Base-by-base conservation (phyloP, 306 rosid genomes). In the Pterocarpus macrocarpus region DNA sequence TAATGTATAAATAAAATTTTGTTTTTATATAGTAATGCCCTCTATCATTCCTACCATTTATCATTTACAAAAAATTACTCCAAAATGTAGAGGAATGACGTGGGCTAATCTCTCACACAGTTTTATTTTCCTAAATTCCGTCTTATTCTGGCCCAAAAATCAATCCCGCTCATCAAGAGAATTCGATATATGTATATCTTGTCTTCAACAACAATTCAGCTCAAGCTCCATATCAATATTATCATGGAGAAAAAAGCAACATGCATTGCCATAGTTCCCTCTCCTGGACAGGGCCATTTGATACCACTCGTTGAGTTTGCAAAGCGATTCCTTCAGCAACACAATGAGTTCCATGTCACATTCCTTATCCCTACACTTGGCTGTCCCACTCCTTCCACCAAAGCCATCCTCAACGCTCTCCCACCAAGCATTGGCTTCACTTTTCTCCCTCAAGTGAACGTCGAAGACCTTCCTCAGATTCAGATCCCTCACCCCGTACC, bases 231-330 rank as follows among this genome's bases (percentile, higher is more conserved):
- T 22, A 22, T 22, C 28, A 22, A 22, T 22, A 22, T 22, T 22
- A 22, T 22, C 28, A 22, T 22, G 28, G 74, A 62, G 68, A 62
- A 39, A 5, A 77, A 33, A 1, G 8, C 35, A 22, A 22, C 28
- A 47, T 58, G 61, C 78, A 77, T 81, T 2, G 86, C 81, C 43
- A 57, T 77, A 79, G 69, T 81, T 71, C 83, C 88, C 0, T 64
- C 58, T 4, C 78, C 81, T 5, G 86, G 83, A 0, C 10, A 81
- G 2, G 53, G 86, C 52, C 79, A 78, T 55, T 50, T 81, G 16
- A 78, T 81, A 2, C 84, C 88, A n/a, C 47, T 38, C 1, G 69
- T 72, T 2, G 86, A 78, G 44, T 61, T 86, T 36, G 82, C 84
- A 14, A 82, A 80, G 45, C 34, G 17, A 52, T 13, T 84, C 0